phyloP scores from a whole-genome alignment of 768 basidiomycete genomes.

The Amanita muscaria region DNA sequence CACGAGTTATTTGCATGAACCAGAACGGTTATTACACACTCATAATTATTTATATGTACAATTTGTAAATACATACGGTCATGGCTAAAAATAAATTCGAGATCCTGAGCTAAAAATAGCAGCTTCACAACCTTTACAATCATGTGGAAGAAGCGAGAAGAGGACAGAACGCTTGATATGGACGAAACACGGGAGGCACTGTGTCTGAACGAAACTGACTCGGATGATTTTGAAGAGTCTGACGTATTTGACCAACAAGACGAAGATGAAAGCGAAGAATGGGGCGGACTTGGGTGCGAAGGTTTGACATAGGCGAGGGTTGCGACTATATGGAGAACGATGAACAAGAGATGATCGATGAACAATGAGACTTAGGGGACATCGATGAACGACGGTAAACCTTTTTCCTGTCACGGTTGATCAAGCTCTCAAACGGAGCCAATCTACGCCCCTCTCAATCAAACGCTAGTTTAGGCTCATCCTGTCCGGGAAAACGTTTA shows the following conservation, averaged over 20 bases:
- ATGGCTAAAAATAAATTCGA: too few relatives aligned
- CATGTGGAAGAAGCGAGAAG: slow-evolving; percentile 67
- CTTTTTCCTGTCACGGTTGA: slow-evolving; percentile 34
- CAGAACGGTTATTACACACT: too few relatives aligned
- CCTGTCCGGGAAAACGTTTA: slow-evolving; percentile 68
- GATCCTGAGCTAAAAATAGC: too few relatives aligned
- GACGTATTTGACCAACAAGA: slow-evolving; percentile 10
- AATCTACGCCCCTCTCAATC: slow-evolving; percentile 49
- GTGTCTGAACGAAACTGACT: slow-evolving; percentile 68
- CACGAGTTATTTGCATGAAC: too few relatives aligned
- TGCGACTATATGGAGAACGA: slow-evolving; percentile 21
- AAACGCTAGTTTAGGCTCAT: slow-evolving; percentile 47
- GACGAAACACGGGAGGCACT: slow-evolving; percentile 58
- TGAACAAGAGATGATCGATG: slow-evolving; percentile 13
- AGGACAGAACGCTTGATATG: slow-evolving; percentile 57
- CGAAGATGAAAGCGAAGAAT: slow-evolving; percentile 11
- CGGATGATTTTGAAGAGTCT: slow-evolving; percentile 42
- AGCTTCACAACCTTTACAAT: too few relatives aligned
- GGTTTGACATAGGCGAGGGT: slow-evolving; percentile 19
- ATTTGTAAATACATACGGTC: too few relatives aligned
- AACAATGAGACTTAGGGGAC: slow-evolving; percentile 14
- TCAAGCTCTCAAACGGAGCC: slow-evolving; percentile 57
- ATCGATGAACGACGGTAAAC: slow-evolving; percentile 20
- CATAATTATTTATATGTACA: too few relatives aligned
- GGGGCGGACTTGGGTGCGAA: slow-evolving; percentile 13